Percentiles rank a stretch among this genome's conserved stretches.
phyloP scores from a whole-genome alignment of 148 eudicot genomes.

The Pouteria glomerata region DNA sequence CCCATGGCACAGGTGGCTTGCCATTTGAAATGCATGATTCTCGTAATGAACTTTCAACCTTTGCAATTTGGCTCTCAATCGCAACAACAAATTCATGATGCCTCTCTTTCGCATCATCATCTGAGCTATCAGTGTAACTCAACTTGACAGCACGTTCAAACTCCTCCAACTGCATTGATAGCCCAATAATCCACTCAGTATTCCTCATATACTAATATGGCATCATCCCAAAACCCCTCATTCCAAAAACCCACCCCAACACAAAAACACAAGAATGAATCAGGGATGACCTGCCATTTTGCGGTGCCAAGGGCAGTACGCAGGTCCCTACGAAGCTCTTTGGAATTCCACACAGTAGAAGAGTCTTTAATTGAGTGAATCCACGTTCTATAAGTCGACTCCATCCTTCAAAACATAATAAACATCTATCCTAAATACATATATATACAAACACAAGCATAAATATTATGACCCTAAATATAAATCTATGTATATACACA shows the following conservation, averaged over 20 bases:
- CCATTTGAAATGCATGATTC: conserved; percentile 39
- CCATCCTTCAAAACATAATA: conserved; percentile 56
- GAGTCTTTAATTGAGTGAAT: conserved; percentile 55
- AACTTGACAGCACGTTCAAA: conserved; percentile 62
- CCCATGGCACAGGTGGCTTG: conserved; percentile 57
- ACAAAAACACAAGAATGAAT: not conserved
- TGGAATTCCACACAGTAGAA: conserved; percentile 42
- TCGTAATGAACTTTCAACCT: conserved; percentile 43
- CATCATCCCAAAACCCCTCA: no score
- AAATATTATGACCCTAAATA: no score
- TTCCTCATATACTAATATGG: no score
- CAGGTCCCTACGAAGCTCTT: conserved; percentile 63
- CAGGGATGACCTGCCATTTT: conserved; percentile 80
- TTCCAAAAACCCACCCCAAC: not conserved
- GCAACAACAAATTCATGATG: conserved; percentile 61
- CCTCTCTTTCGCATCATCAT: conserved; percentile 58
- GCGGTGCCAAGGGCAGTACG: conserved; percentile 65
- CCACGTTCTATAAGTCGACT: conserved; percentile 76
- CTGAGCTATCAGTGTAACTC: conserved; percentile 37
- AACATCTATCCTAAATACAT: no score
- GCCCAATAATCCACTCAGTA: no score
- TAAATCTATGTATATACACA: no score
- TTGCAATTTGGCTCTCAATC: conserved; percentile 48
- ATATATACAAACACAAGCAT: no score
- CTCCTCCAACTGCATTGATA: conserved; percentile 84